These are phyloP conservation scores for Incumbomyces lentus DNA, from an alignment of 2,329 filamentous ascomycete species.

Conservation along the genomic window DNA sequence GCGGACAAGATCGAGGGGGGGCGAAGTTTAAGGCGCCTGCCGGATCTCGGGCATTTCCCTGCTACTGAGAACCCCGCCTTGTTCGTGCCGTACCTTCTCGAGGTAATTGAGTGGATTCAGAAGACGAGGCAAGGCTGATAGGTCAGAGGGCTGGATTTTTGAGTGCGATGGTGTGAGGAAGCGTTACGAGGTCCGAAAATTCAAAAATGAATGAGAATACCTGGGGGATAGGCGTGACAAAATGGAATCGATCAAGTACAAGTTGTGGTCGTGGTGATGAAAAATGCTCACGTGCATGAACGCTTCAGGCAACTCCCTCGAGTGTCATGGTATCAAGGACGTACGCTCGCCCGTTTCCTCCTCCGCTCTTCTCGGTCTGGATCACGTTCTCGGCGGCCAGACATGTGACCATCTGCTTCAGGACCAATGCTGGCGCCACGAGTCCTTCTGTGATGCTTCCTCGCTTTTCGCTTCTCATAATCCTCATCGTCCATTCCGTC, in stretches of 20 bases:
- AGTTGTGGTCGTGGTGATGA: no score
- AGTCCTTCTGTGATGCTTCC: constrained; percentile 1
- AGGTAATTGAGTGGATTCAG: constrained; percentile 31
- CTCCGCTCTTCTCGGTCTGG: constrained; percentile 1
- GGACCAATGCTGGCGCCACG: background rate
- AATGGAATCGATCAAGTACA: no score
- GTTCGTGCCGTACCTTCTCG: constrained; percentile 30
- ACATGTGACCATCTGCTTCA: background rate
- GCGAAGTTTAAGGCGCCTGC: constrained; percentile 33
- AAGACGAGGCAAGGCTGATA: constrained; percentile 5
- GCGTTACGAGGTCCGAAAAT: no score
- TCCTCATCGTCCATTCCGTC: constrained; percentile 6
- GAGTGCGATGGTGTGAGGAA: no score
- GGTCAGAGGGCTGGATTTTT: no score
- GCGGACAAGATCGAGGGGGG: constrained; percentile 39
- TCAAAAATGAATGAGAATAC: no score
- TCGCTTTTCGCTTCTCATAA: background rate
- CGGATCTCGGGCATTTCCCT: constrained; percentile 38
- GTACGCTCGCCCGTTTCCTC: background rate
- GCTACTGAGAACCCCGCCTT: constrained; percentile 35
- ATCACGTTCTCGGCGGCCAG: background rate
- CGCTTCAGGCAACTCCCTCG: no score
- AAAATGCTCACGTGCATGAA: no score
- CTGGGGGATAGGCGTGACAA: no score
- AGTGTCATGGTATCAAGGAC: background rate